These are phyloP conservation scores for Talaromyces nanjingensis DNA, from an alignment of 495 filamentous ascomycete genomes.

Conservation along the genomic window DNA sequence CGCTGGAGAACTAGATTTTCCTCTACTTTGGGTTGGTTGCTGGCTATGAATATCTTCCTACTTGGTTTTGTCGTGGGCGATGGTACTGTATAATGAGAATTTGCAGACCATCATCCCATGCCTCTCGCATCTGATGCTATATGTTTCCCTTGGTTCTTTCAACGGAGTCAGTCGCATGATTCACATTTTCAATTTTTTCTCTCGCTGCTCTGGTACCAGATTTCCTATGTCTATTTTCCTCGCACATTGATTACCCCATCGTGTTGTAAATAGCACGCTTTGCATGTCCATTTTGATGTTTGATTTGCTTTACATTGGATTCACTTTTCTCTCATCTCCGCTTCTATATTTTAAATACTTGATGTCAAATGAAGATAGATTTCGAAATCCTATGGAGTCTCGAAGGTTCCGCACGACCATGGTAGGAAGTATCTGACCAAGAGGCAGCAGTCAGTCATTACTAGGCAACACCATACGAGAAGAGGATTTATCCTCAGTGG, in stretches of 20 bases:
- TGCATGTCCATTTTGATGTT: background rate
- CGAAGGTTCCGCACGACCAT: background rate
- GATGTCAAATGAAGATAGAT: background rate
- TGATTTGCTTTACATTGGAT: background rate
- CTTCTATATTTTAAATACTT: background rate
- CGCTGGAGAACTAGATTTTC: conserved; percentile 20
- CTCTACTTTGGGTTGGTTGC: conserved; percentile 13
- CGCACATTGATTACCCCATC: background rate
- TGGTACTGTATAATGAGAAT: conserved; percentile 1
- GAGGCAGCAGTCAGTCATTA: background rate
- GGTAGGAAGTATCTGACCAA: background rate
- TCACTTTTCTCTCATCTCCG: background rate
- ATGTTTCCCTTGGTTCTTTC: background rate
- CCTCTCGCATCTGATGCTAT: background rate
- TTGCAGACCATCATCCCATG: background rate
- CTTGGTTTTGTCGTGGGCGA: conserved; percentile 12
- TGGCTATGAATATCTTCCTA: conserved; percentile 10
- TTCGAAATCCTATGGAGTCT: background rate
- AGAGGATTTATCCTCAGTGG: background rate
- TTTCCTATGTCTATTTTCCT: background rate
- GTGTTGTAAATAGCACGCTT: background rate
- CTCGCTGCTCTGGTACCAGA: background rate
- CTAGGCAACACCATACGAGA: background rate
- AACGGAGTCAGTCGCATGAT: background rate
- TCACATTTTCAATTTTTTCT: background rate